Percentiles rank a stretch among this genome's conserved stretches.
Evolutionary conservation across 495 filamentous ascomycete species (phyloP).

Genomic region (Tetracladium marchalianum): DNA sequence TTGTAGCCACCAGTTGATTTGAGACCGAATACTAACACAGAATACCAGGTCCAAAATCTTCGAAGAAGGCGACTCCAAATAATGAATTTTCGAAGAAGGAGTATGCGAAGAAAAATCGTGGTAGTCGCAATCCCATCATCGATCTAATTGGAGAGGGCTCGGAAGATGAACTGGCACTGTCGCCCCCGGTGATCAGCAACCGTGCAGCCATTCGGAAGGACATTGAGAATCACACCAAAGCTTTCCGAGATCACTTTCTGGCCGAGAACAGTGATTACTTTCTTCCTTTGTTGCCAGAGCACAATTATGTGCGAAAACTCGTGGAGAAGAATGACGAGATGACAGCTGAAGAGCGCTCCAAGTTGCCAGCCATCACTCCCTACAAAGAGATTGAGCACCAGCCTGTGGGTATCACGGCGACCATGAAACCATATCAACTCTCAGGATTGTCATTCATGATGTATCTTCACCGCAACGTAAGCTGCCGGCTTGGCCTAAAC

Average conservation of each 20-base stretch:
- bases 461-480: conserved; percentile 41
- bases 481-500: background rate
- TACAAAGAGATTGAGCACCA: conserved; percentile 38
- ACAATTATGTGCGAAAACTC: conserved; percentile 42
- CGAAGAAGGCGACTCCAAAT: no score
- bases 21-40: no score
- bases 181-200: conserved; percentile 14
- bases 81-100: no score
- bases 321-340: conserved; percentile 18
- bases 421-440: conserved; percentile 56
- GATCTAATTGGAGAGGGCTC: conserved; percentile 6
- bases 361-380: conserved; percentile 21
- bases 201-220: conserved; percentile 34
- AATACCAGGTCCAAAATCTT: no score
- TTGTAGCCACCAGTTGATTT: no score
- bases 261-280: conserved; percentile 41
- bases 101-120: no score
- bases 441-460: conserved; percentile 52
- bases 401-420: conserved; percentile 36
- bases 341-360: conserved; percentile 9
- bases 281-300: conserved; percentile 41
- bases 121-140: background rate
- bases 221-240: conserved; percentile 35
- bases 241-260: conserved; percentile 39
- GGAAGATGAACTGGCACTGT: background rate